phyloP scores from a whole-genome alignment of 75 land plant genomes.

The Cupressus sempervirens region DNA sequence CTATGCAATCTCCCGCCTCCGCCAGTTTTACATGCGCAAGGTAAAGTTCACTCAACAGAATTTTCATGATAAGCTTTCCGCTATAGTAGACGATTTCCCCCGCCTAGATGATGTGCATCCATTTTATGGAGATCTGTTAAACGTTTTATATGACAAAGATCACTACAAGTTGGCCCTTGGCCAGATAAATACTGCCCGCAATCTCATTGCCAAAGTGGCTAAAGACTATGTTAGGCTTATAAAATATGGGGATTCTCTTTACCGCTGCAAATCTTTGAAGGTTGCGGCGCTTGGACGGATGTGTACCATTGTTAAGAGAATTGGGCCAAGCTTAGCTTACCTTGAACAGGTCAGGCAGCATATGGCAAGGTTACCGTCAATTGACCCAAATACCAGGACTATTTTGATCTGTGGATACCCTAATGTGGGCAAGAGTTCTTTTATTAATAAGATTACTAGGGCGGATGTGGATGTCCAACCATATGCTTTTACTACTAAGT shows the following conservation, averaged over 20 bases:
- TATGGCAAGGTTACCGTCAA: slow-evolving; percentile 90
- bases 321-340: slow-evolving; percentile 86
- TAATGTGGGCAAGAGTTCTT: slow-evolving; percentile 93
- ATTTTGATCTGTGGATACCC: slow-evolving; percentile 92
- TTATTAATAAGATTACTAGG: slow-evolving; percentile 91
- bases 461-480: slow-evolving; percentile 99
- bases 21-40: slow-evolving; percentile 95
- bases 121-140: slow-evolving; percentile 83
- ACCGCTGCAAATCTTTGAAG: slow-evolving; percentile 84
- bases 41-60: slow-evolving; percentile 82
- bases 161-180: slow-evolving; percentile 97
- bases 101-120: slow-evolving; percentile 89
- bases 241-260: slow-evolving; percentile 92
- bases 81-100: slow-evolving; percentile 87
- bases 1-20: slow-evolving; percentile 76
- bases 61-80: slow-evolving; percentile 83
- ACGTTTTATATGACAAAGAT: slow-evolving; percentile 87
- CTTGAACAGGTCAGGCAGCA: slow-evolving; percentile 90
- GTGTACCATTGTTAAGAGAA: slow-evolving; percentile 86
- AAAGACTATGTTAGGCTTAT: slow-evolving; percentile 85
- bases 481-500: slow-evolving; percentile 94
- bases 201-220: slow-evolving; percentile 68
- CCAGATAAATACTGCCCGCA: slow-evolving; percentile 83
- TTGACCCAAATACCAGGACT: slow-evolving; percentile 89
- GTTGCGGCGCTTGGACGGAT: slow-evolving; percentile 91